Conservation (phyloP, 2,329 filamentous ascomycete species). For the Colletotrichum simmondsii region DNA sequence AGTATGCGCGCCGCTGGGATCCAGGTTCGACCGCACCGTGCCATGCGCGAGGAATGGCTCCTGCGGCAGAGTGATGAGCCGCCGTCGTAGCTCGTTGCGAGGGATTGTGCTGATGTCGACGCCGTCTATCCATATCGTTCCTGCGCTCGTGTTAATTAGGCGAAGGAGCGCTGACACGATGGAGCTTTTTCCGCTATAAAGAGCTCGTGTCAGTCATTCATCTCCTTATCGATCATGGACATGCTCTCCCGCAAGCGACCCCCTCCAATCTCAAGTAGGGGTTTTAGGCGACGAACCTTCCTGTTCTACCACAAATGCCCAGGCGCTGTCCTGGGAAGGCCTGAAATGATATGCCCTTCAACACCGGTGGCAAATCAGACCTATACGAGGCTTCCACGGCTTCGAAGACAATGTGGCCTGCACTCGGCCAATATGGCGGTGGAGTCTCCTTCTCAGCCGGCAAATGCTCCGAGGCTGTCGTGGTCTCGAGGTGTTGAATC, state of each 20-base stretch:
- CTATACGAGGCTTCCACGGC: neutral
- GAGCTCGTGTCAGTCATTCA: too few relatives aligned
- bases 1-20: too few relatives aligned
- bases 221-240: too few relatives aligned
- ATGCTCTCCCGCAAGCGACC: too few relatives aligned
- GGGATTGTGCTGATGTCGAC: constrained; percentile 90
- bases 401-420: neutral
- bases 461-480: constrained; percentile 31
- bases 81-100: constrained; percentile 84
- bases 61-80: constrained; percentile 63
- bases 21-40: constrained; percentile 25
- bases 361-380: constrained; percentile 78
- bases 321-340: too few relatives aligned
- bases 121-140: constrained; percentile 71
- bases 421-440: neutral
- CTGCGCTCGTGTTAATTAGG: too few relatives aligned
- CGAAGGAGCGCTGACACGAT: too few relatives aligned
- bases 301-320: too few relatives aligned
- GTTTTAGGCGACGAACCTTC: too few relatives aligned
- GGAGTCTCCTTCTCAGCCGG: neutral
- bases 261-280: too few relatives aligned
- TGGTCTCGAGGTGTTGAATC: constrained; percentile 40
- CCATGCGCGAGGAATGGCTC: constrained; percentile 65
- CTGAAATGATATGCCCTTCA: constrained; percentile 78
- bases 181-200: too few relatives aligned